Evolutionary conservation across 495 filamentous ascomycete species (phyloP), one percentile per base, ranked within the genome.

Genomic region (Tuber brumale): DNA sequence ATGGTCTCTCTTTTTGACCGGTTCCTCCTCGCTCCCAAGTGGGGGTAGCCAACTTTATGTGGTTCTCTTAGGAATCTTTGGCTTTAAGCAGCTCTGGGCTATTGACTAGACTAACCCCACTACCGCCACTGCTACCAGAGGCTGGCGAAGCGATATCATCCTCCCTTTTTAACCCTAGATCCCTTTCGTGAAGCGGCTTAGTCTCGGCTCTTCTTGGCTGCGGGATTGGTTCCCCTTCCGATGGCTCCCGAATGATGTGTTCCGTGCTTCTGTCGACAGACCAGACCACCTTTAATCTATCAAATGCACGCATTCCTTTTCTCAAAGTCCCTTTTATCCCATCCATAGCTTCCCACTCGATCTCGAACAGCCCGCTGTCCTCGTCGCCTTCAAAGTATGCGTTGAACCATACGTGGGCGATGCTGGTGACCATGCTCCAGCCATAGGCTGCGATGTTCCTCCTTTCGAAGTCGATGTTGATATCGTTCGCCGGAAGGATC

Each of bases 351-450:
- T 89, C 88, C 88, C 88, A 89, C 1, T 89, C 87, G 70, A 89
- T 89, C 69, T 88, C 86, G 70, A 90, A 89, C 16, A 89, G 86
- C 9, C 88, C 88, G 71, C 82, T 86, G 9, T 86, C 83, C 73
- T 88, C 86, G 0, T 87, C 88, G 19, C 94, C 94, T 85, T 98
- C 95, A 77, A 97, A 97, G 85, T 90, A 97, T 3, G 91, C 85
- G 81, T 99, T 99, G 85, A 97, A 97, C 95, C 95, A 99, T 44
- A 97, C 92, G 76, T 97, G 94, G 1, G 94, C 93, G 48, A 97
- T 91, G 0, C 94, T 90, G 7, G 94, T 97, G 14, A 97, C 94
- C 90, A 97, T 92, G 7, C 93, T 92, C 78, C 92, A 89, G 8
- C 92, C 92, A 84, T 93, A 91, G 1, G 89, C 88, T 23, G 89